A percentile compares a stretch with the other conserved stretches of the same genome.
Conservation (phyloP, 768 basidiomycete genomes). For the Naematelia aurantialba region DNA sequence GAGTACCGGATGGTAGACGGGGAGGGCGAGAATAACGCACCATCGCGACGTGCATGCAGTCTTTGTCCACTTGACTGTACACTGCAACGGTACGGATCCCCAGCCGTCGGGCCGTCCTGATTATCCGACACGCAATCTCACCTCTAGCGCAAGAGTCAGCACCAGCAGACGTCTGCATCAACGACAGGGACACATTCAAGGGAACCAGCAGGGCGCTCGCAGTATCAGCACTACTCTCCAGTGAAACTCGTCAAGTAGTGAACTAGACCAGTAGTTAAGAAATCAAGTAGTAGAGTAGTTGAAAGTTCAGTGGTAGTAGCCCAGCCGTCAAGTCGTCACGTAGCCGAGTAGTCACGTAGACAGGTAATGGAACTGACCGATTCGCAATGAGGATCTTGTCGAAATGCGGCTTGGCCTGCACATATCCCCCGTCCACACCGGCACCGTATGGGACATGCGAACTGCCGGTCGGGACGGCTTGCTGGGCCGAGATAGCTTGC, state of each 20-base stretch:
- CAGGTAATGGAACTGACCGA: conserved; percentile 56
- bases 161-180: background rate
- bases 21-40: conserved; percentile 50
- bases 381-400: conserved; percentile 85
- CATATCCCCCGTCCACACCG: background rate
- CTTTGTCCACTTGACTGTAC: conserved; percentile 78
- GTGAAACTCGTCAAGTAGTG: background rate
- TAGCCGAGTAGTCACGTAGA: background rate
- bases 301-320: no score
- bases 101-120: conserved; percentile 78
- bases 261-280: background rate
- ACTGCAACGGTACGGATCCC: conserved; percentile 91
- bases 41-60: conserved; percentile 76
- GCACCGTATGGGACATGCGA: no score
- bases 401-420: conserved; percentile 18
- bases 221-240: no score
- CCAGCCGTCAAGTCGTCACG: no score
- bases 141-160: conserved; percentile 59
- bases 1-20: background rate
- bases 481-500: no score
- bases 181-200: background rate
- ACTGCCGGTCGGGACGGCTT: no score
- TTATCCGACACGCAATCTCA: conserved; percentile 93
- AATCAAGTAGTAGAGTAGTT: no score
- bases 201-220: no score